phyloP scores from a whole-genome alignment of 202 grass and related monocot species.

The Zoysia matrella region DNA sequence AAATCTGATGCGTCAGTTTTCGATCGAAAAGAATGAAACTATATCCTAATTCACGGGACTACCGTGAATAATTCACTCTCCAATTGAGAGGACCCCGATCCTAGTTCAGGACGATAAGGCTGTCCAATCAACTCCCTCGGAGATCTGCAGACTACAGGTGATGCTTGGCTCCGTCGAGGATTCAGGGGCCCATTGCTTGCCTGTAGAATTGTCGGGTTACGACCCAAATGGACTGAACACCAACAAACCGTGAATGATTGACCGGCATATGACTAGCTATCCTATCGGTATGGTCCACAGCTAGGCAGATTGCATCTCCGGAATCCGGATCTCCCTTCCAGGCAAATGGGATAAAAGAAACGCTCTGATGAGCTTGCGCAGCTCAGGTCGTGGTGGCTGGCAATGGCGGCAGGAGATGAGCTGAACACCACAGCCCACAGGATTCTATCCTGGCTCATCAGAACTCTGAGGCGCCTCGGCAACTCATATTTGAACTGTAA shows the following conservation, averaged over 20 bases:
- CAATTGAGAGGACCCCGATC: not conserved
- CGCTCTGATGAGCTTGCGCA: not conserved
- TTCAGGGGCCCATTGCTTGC: constrained; percentile 38
- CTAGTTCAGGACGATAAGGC: not conserved
- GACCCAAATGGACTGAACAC: constrained; percentile 5
- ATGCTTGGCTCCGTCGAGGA: not conserved
- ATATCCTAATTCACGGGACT: too few species aligned
- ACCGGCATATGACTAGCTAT: not conserved
- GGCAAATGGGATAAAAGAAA: constrained; percentile 34
- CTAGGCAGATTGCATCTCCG: constrained; percentile 8
- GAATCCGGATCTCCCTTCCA: not conserved
- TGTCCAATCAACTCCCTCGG: not conserved
- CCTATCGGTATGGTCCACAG: not conserved
- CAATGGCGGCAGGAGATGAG: constrained; percentile 18
- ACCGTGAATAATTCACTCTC: too few species aligned
- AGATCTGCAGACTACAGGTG: not conserved
- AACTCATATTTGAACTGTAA: not conserved
- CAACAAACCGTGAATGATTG: constrained; percentile 32
- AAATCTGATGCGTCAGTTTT: too few species aligned
- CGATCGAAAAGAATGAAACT: too few species aligned
- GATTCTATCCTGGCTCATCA: not conserved
- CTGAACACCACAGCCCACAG: not conserved
- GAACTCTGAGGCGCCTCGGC: not conserved
- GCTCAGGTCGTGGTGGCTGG: constrained; percentile 7
- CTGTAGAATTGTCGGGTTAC: constrained; percentile 41